Conservation (phyloP, 1,139 yeast genomes). For the Saccharomyces hybrid region DNA sequence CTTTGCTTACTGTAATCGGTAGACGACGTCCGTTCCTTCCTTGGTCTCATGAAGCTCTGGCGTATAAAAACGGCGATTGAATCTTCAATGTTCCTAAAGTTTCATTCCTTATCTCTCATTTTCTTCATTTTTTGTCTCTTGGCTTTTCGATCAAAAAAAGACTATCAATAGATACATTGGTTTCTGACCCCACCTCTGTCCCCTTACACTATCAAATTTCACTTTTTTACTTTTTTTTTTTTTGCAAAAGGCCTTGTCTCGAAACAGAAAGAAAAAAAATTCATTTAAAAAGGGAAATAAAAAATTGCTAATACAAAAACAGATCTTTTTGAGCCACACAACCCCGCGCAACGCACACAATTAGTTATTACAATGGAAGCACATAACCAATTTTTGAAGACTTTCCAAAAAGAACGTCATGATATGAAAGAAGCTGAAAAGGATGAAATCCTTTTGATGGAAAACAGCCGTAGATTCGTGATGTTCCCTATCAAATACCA, state of each 20-base stretch:
- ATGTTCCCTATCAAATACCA: constrained; percentile 95
- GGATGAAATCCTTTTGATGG: constrained; percentile 81
- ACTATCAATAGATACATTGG: neutral
- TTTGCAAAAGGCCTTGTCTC: constrained; percentile 1
- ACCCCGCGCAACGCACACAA: neutral
- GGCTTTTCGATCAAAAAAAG: neutral
- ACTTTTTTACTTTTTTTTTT: neutral
- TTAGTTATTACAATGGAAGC: neutral
- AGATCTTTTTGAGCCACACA: neutral
- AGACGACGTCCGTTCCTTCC: neutral
- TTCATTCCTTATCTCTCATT: neutral
- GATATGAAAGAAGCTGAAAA: constrained; percentile 65
- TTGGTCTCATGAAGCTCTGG: neutral
- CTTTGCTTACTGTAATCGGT: constrained; percentile 1
- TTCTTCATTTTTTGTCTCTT: neutral
- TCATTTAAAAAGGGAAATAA: neutral
- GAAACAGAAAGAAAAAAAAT: neutral
- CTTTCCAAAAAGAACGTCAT: constrained; percentile 44
- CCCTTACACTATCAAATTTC: neutral
- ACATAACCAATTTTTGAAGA: constrained; percentile 1
- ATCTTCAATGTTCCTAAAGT: neutral
- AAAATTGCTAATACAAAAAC: neutral
- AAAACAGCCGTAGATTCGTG: constrained; percentile 86
- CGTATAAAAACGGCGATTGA: neutral
- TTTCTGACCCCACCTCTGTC: neutral